A percentile compares a stretch with the other conserved stretches of the same genome.
These are phyloP conservation scores for Colletotrichum sp. DNA, from an alignment of 2,329 filamentous ascomycete species.

Conservation along the genomic window DNA sequence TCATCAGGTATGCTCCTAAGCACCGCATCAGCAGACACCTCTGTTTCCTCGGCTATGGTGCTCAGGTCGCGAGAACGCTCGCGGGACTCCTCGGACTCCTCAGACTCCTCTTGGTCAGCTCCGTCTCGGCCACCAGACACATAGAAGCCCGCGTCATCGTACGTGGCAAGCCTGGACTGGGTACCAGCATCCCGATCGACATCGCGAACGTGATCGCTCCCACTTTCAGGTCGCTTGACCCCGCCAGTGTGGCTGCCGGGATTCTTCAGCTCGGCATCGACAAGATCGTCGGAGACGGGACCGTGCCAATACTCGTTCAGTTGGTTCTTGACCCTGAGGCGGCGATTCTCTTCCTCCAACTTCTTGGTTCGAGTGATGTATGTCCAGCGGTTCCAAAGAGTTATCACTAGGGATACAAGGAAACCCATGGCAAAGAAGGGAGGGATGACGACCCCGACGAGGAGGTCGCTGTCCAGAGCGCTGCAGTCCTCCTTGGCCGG, in stretches of 20 bases:
- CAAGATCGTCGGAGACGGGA: not conserved
- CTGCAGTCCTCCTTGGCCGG: not conserved
- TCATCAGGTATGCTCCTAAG: not conserved
- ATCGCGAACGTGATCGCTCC: not conserved
- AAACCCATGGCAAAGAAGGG: not conserved
- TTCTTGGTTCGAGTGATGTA: not conserved
- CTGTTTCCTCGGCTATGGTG: not conserved
- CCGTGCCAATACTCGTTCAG: not conserved
- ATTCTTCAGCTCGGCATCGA: not conserved
- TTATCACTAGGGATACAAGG: not conserved
- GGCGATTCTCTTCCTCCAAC: not conserved
- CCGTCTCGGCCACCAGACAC: not conserved
- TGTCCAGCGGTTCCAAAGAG: not conserved
- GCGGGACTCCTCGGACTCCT: not conserved
- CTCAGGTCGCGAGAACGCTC: not conserved
- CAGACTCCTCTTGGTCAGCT: not conserved
- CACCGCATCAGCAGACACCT: not conserved
- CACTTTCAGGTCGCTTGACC: not conserved
- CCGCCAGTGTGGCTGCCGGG: not conserved
- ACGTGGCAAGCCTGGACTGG: not conserved
- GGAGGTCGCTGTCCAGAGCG: not conserved
- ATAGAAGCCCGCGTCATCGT: not conserved
- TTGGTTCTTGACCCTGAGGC: not conserved
- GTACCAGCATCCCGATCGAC: not conserved
- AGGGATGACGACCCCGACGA: not conserved